These are phyloP conservation scores for Leptographium procerum DNA, from an alignment of 2,329 filamentous ascomycete species.

Conservation along the genomic window DNA sequence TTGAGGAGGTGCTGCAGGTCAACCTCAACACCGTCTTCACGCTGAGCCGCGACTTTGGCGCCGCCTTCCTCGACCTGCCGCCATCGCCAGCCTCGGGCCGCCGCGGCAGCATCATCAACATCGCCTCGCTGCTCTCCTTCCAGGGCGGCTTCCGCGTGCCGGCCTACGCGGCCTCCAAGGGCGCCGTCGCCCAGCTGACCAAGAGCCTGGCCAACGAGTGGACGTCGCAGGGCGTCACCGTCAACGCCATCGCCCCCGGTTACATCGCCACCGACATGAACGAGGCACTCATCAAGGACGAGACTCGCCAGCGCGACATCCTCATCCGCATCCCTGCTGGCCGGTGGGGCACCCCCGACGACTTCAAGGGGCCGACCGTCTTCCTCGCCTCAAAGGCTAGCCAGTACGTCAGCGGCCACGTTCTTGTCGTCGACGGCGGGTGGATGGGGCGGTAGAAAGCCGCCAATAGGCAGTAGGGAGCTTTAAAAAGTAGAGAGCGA, in stretches of 20 bases:
- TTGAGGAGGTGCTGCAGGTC: conserved; percentile 71
- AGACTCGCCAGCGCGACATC: conserved; percentile 59
- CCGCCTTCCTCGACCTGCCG: conserved; percentile 58
- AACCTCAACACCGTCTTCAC: conserved; percentile 77
- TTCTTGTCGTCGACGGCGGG: conserved; percentile 76
- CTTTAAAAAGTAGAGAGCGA: background rate
- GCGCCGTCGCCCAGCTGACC: conserved; percentile 72
- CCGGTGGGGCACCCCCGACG: conserved; percentile 71
- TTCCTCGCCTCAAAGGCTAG: conserved; percentile 69
- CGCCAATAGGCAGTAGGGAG: background rate
- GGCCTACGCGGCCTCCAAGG: conserved; percentile 78
- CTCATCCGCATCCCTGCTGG: conserved; percentile 72
- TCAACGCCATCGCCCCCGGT: conserved; percentile 82
- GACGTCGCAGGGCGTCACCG: conserved; percentile 65
- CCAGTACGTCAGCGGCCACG: conserved; percentile 70
- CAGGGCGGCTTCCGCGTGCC: conserved; percentile 83
- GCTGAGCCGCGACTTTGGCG: conserved; percentile 64
- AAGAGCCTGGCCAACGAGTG: conserved; percentile 83
- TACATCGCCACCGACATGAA: conserved; percentile 97
- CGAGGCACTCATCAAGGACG: conserved; percentile 62
- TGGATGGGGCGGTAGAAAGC: conserved; percentile 69
- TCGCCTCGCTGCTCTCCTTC: conserved; percentile 70
- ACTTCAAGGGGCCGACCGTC: conserved; percentile 76
- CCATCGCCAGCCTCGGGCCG: conserved; percentile 37
- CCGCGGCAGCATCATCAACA: conserved; percentile 69